Base-by-base conservation (phyloP, 192 early-diverging fungal species). In the Oehlia diaphana region DNA sequence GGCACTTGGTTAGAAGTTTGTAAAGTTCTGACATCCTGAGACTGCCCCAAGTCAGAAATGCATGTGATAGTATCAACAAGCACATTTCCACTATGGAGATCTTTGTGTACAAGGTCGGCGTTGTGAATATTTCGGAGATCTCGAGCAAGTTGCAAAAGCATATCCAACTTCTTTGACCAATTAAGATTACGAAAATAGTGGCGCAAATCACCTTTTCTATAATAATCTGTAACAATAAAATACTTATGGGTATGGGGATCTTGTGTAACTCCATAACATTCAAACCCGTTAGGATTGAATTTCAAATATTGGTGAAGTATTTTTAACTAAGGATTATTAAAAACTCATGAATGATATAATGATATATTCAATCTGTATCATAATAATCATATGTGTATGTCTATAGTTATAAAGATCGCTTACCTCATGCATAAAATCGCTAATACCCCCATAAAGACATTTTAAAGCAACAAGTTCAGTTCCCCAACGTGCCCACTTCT, bases 181-280 rank as follows among this genome's bases (percentile, higher is more conserved):
- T 74, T 79, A 42, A 42, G 39, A 13, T 72, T 81, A 39, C 73
- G 74, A 71, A 84, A 78, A 67, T 84, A 81, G 44, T 84, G 79
- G 70, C 82, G 74, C 0, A 84, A 63, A 62, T 84, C 80, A 1
- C 83, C 83, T 37, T 80, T 69, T 16, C 81, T 79, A 13, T 69
- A 79, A 49, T 81, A 80, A 16, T 82, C 79, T 77, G 83, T 85
- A 12, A 85, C 82, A 79, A 85, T 82, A 79, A 83, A 77, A 26
- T 83, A 44, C 16, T 83, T 81, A 9, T 82, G 70, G 0, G 84
- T 85, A 16, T 72, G 71, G 58, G 82, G 79, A 49, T 82, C 79
- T 16, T 79, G 79, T 63, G 84, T 85, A n/a, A 85, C 31, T 3
- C 81, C 84, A 67, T 85, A 82, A 47, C 80, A 72, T 26, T 44